phyloP scores from a whole-genome alignment of 106 monocot genomes.

The Agapanthus africanus region DNA sequence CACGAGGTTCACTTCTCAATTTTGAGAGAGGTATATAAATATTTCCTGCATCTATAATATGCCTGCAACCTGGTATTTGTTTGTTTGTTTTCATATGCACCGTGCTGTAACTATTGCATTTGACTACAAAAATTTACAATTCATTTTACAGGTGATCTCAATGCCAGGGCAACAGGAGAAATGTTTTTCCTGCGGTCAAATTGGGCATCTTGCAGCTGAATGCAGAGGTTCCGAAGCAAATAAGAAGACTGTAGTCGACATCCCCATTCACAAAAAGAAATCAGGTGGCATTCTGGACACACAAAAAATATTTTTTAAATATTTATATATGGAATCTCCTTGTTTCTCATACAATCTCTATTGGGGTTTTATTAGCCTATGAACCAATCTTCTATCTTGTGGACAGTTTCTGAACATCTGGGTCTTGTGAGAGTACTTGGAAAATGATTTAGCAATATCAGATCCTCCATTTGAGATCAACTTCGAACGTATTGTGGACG shows the following conservation, averaged over 20 bases:
- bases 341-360: not conserved
- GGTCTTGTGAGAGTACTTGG: constrained; percentile 87
- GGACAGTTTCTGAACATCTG: constrained; percentile 89
- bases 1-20: constrained; percentile 97
- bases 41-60: not conserved
- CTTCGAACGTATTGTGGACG: constrained; percentile 85
- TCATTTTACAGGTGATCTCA: constrained; percentile 65
- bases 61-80: not conserved
- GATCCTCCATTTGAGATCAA: constrained; percentile 68
- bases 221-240: constrained; percentile 37
- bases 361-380: not conserved
- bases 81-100: not conserved
- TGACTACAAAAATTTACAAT: constrained; percentile 5
- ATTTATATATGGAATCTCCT: not conserved
- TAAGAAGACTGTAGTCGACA: constrained; percentile 38
- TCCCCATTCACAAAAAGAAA: constrained; percentile 92
- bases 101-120: not conserved
- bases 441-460: constrained; percentile 64
- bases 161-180: constrained; percentile 93
- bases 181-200: constrained; percentile 86
- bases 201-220: constrained; percentile 95
- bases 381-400: constrained; percentile 1
- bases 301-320: not conserved
- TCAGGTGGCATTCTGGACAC: constrained; percentile 37
- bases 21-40: constrained; percentile 69